Base-by-base conservation (phyloP, 2,329 filamentous ascomycete genomes). In the Sphaerulina vaccinii region DNA sequence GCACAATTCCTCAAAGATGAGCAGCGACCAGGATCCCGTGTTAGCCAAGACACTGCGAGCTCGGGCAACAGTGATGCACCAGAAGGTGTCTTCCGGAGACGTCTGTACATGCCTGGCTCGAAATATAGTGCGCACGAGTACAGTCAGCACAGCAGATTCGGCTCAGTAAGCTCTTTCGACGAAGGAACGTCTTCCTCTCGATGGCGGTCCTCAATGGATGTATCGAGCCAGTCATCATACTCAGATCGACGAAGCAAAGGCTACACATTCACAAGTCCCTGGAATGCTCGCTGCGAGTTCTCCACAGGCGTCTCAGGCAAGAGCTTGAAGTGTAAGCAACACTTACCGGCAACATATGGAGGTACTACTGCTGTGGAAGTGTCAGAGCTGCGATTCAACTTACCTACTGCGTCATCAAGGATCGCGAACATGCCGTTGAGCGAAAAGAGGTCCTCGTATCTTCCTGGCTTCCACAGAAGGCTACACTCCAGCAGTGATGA, bases 311-410 rank as follows among this genome's bases (percentile, higher is more conserved):
- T 83, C 50, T 85, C 82, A 37, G 91, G 92, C 2, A 84, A 86
- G 45, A 62, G 60, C 24, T 60, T 70, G 16, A 68, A 65, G 49
- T 69, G 67, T 46, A 56, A 61, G 11, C 60, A 69, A 51, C 62
- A 54, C 27, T 45, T 62, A 9, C 53, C 62, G 13, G 16, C 27
- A 6, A 24, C 73, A 75, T 48, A 65, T 64, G 65, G 63, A 22
- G 33, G 19, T 11, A 41, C 58, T 13, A 51, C 53, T 6, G 35
- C 75, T 54, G 63, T 76, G 62, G 74, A 78, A 1, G 81, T 95
- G 21, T 95, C 89, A 68, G 92, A 96, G 70, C 75, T 97, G 53
- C 84, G 91, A 15, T 96, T 96, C 76, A 96, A 95, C 67, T 79
- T 96, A 0, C 90, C 90, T 1, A 81, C 79, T 42, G 70, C 76